Evolutionary conservation across 768 basidiomycete species (phyloP).

Genomic region (Lentinus tigrinus): DNA sequence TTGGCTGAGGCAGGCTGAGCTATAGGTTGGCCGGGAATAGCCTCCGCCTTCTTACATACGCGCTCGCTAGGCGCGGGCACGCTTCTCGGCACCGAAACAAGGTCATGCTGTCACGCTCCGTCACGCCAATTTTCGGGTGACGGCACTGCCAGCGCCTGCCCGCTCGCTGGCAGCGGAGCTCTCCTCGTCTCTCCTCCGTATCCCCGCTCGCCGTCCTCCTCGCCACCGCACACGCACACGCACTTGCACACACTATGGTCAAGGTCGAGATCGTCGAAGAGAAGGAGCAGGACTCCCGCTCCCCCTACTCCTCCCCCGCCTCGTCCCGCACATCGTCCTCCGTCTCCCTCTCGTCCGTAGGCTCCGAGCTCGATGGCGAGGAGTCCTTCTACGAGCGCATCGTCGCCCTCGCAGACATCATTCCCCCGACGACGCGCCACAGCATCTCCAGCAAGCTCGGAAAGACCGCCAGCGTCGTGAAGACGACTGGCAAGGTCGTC

Average conservation of each 20-base stretch:
- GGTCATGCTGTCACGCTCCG: conserved; percentile 6
- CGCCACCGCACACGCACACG: conserved; percentile 7
- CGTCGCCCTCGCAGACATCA: conserved; percentile 91
- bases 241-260: conserved; percentile 82
- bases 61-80: conserved; percentile 15
- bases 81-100: conserved; percentile 17
- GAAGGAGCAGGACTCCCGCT: conserved; percentile 59
- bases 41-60: conserved; percentile 14
- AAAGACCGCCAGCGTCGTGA: conserved; percentile 61
- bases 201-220: conserved; percentile 3
- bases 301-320: conserved; percentile 73
- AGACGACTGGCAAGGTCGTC: conserved; percentile 64
- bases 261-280: conserved; percentile 89
- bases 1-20: conserved; percentile 11
- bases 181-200: background rate
- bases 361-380: conserved; percentile 67
- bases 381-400: conserved; percentile 89
- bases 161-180: background rate
- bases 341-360: conserved; percentile 76
- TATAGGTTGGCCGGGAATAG: conserved; percentile 14
- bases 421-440: conserved; percentile 87
- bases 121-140: conserved; percentile 6
- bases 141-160: background rate
- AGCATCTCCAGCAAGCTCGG: conserved; percentile 60
- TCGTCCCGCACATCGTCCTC: conserved; percentile 73